Evolutionary conservation across 495 filamentous ascomycete genomes (phyloP), one percentile per base, ranked within the genome.

Genomic region (Hypoxylon subgilvum): DNA sequence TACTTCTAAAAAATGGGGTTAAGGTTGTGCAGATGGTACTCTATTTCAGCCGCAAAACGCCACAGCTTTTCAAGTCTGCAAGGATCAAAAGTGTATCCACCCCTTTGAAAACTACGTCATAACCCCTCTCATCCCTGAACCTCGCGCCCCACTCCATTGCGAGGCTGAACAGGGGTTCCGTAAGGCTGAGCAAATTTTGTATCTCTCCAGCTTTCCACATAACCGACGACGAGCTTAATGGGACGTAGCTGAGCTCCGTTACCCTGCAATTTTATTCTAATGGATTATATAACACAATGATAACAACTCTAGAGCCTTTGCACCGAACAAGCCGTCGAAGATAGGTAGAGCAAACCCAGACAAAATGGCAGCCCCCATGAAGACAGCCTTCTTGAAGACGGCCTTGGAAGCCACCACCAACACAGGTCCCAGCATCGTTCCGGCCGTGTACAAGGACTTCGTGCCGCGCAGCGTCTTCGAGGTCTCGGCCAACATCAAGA

Each of bases 391-490:
- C n/a, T n/a, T n/a, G n/a, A n/a, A n/a, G n/a, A n/a, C n/a, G n/a
- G n/a, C n/a, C n/a, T n/a, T n/a, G n/a, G 65, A 52, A 10, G 57
- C 55, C 3, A 43, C 50, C n/a, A n/a, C n/a, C n/a, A n/a, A n/a
- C n/a, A n/a, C n/a, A n/a, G n/a, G n/a, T n/a, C n/a, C n/a, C n/a
- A n/a, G n/a, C n/a, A n/a, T n/a, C n/a, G 2, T 27, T 36, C 19
- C 56, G n/a, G 25, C 16, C 21, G 19, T 18, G 6, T 30, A 16
- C 45, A 47, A 74, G 54, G 54, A 66, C 47, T 97, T 97, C 72
- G 61, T 86, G 13, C 91, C 95, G 1, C 90, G 94, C 50, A 68
- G 72, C 32, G 69, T 75, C 6, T 97, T 94, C 71, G 81, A 87
- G 48, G 72, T 77, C 31, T 81, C 79, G 6, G 23, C 66, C 8